Base-by-base conservation (phyloP, 1,284 basidiomycete species). In the Stereum hirsutum region DNA sequence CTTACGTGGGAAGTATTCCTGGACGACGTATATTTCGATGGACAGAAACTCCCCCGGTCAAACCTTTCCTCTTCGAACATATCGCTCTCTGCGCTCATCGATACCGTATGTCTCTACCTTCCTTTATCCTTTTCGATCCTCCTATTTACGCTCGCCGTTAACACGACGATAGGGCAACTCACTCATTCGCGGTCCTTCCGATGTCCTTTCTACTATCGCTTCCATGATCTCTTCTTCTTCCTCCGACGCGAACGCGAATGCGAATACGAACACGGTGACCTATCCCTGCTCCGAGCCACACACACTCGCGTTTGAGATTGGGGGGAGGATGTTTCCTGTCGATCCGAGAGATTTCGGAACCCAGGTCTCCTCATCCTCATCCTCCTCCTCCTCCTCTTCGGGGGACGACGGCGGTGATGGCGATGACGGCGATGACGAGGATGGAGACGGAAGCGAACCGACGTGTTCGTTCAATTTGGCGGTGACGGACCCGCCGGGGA, bases 261-360 rank as follows among this genome's bases (percentile, higher is more conserved):
- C n/a, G n/a, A n/a, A n/a, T n/a, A n/a, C n/a, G n/a, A n/a, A n/a
- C n/a, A n/a, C n/a, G n/a, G n/a, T n/a, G 21, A 56, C 51, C 1
- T 69, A 70, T 42, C 56, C 65, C 5, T 75, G 75, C 54, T 52
- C 62, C 0, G 61, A 62, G 5, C 66, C 78, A 2, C 81, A 81
- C 49, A 75, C 60, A 2, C 57, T 84, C 19, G 60, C 68, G 0
- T 85, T 82, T 57, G 57, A 72, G 47, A 80, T 85, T 44, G 77
- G 73, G 14, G 80, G 81, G 14, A 63, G 59, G 50, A 57, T 70
- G 35, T 85, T 84, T 57, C 71, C 78, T 0, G 66, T 82, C 31
- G 81, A 83, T 54, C 76, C 80, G 17, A 72, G 79, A 24, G 81
- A 84, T 56, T 78, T 84, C 44, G 63, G 71, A 3, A 55, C 56